These are phyloP conservation scores for Polyporus tsugae DNA, from an alignment of 1,284 basidiomycete genomes.

Conservation along the genomic window DNA sequence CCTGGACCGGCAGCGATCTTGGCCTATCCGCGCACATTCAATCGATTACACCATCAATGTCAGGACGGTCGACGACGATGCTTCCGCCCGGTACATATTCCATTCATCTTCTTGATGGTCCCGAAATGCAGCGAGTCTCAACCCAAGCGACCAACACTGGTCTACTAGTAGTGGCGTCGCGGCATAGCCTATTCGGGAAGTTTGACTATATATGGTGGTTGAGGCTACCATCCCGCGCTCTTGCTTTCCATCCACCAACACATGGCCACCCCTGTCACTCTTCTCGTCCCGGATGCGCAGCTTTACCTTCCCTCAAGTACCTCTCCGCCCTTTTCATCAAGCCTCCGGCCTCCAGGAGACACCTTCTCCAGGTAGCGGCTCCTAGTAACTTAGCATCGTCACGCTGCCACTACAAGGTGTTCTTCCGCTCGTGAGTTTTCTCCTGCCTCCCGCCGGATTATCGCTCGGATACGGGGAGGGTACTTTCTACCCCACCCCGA, in stretches of 20 bases:
- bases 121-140: background rate
- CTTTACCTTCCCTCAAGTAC: too few relatives aligned
- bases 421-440: background rate
- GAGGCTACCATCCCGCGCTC: background rate
- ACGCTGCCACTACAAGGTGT: too few relatives aligned
- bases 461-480: background rate
- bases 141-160: background rate
- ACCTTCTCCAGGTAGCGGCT: background rate
- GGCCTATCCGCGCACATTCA: background rate
- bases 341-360: background rate
- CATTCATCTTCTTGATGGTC: background rate
- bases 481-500: background rate
- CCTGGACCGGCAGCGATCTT: background rate
- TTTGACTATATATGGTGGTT: background rate
- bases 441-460: background rate
- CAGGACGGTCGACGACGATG: too few relatives aligned
- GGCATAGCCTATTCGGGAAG: background rate
- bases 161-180: background rate
- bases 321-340: background rate
- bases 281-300: background rate
- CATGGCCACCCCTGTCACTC: background rate
- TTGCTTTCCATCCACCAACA: background rate
- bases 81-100: too few relatives aligned
- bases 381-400: background rate
- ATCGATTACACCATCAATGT: background rate